phyloP scores from a whole-genome alignment of 805 yeast genomes.

The Yarrowia sp. region DNA sequence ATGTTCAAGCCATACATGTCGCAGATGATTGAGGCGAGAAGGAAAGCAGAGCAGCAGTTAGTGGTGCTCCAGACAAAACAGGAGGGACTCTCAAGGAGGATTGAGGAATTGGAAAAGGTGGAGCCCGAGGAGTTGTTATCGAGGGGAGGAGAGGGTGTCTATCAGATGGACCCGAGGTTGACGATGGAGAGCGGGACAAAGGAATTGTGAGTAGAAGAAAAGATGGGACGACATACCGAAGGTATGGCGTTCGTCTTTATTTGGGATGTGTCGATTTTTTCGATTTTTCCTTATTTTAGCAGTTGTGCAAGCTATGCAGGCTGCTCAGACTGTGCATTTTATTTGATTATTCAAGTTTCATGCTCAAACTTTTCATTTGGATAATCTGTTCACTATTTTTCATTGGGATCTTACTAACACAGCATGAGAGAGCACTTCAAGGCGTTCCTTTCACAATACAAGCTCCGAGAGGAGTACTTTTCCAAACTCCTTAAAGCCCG shows the following conservation, averaged over 20 bases:
- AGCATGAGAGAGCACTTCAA: conserved; percentile 24
- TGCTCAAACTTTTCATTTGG: too few relatives aligned
- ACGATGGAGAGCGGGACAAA: not conserved
- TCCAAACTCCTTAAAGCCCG: conserved; percentile 7
- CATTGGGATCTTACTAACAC: not conserved
- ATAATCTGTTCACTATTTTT: too few relatives aligned
- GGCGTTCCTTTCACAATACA: conserved; percentile 1
- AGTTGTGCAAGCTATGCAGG: too few relatives aligned
- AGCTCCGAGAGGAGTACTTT: conserved; percentile 5
- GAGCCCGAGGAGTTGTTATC: not conserved
- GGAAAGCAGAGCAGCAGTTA: conserved; percentile 1
- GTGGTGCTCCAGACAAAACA: not conserved
- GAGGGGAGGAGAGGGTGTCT: not conserved
- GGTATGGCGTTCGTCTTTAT: too few relatives aligned
- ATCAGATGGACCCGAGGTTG: not conserved
- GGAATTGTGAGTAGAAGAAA: conserved; percentile 4
- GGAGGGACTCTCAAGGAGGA: not conserved
- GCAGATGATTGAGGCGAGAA: conserved; percentile 21
- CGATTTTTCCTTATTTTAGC: too few relatives aligned
- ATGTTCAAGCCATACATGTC: conserved; percentile 27
- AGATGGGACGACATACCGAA: not conserved
- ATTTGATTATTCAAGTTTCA: too few relatives aligned
- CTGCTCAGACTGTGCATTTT: too few relatives aligned
- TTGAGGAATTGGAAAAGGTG: not conserved
- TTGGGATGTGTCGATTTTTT: too few relatives aligned